phyloP scores from a whole-genome alignment of 768 basidiomycete genomes.

The Russula griseocarnosa region DNA sequence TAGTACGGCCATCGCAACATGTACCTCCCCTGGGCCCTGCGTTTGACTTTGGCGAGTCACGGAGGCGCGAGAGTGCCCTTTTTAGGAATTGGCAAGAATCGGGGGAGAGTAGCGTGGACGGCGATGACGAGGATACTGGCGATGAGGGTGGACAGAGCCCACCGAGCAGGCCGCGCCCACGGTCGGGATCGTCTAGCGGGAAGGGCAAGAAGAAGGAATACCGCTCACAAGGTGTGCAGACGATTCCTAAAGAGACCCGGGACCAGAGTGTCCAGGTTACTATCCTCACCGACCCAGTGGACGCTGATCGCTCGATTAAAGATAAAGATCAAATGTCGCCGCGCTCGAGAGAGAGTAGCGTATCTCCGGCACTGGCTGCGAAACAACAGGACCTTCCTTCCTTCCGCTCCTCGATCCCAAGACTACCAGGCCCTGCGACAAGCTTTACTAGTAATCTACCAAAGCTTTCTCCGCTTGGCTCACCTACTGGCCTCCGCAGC shows the following conservation, averaged over 20 bases:
- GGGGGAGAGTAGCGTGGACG: conserved; percentile 74
- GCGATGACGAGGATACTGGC: conserved; percentile 63
- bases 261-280: conserved; percentile 60
- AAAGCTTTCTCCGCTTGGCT: conserved; percentile 33
- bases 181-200: conserved; percentile 35
- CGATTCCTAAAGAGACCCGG: conserved; percentile 50
- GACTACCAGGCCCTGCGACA: not conserved
- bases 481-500: conserved; percentile 33
- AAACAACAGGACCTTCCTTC: not conserved
- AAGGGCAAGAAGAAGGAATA: conserved; percentile 52
- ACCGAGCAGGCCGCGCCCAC: conserved; percentile 29
- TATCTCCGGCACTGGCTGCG: not conserved
- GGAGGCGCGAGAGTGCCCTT: conserved; percentile 35
- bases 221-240: conserved; percentile 67
- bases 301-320: conserved; percentile 26
- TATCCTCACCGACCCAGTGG: conserved; percentile 24
- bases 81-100: conserved; percentile 48
- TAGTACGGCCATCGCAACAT: conserved; percentile 48
- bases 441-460: conserved; percentile 20
- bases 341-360: conserved; percentile 18
- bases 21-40: conserved; percentile 45
- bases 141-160: conserved; percentile 37
- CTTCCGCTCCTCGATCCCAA: not conserved
- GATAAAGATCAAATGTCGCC: conserved; percentile 22
- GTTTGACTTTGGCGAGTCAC: conserved; percentile 43